Evolutionary conservation across 2,329 filamentous ascomycete genomes (phyloP).

Genomic region (Fusarium longipes): DNA sequence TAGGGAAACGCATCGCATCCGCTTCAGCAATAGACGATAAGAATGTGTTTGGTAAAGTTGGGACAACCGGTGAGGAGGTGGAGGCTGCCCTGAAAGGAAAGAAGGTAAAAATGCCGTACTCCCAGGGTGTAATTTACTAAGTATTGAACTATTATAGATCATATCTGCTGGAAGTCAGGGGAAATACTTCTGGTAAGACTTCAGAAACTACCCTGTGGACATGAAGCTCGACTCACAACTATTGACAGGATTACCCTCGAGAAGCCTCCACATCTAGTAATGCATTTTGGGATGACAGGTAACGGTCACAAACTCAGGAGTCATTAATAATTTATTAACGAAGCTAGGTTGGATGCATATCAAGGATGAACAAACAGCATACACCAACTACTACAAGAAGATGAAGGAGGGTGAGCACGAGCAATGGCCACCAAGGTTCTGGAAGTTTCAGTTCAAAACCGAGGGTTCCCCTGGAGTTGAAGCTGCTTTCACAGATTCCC

Average conservation of each 20-base stretch:
- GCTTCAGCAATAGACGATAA: slow-evolving; percentile 80
- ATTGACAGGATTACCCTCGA: slow-evolving; percentile 66
- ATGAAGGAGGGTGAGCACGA: slow-evolving; percentile 68
- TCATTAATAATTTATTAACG: slow-evolving; percentile 7
- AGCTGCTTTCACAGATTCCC: slow-evolving; percentile 85
- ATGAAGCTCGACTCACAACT: slow-evolving; percentile 2
- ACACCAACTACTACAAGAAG: slow-evolving; percentile 84
- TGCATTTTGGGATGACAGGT: slow-evolving; percentile 85
- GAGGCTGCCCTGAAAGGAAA: slow-evolving; percentile 79
- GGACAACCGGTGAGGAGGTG: slow-evolving; percentile 81
- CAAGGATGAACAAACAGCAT: slow-evolving; percentile 78
- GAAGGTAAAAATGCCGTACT: slow-evolving; percentile 55
- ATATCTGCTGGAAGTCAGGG: slow-evolving; percentile 82
- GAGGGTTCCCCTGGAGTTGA: slow-evolving; percentile 63
- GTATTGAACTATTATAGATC: slow-evolving; percentile 53
- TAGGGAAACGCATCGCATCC: slow-evolving; percentile 80
- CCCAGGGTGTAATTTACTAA: neutral
- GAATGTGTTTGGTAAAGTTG: slow-evolving; percentile 91
- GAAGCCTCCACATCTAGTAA: slow-evolving; percentile 84
- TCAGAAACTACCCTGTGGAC: neutral
- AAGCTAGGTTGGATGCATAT: slow-evolving; percentile 84
- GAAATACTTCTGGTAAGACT: slow-evolving; percentile 88
- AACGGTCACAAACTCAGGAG: slow-evolving; percentile 14
- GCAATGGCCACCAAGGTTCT: slow-evolving; percentile 88
- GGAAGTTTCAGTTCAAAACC: slow-evolving; percentile 84